Percentiles rank a stretch among this genome's conserved stretches.
These are phyloP conservation scores for Zopfochytrium polystomum DNA, from an alignment of 371 early-diverging fungal genomes.

Conservation along the genomic window DNA sequence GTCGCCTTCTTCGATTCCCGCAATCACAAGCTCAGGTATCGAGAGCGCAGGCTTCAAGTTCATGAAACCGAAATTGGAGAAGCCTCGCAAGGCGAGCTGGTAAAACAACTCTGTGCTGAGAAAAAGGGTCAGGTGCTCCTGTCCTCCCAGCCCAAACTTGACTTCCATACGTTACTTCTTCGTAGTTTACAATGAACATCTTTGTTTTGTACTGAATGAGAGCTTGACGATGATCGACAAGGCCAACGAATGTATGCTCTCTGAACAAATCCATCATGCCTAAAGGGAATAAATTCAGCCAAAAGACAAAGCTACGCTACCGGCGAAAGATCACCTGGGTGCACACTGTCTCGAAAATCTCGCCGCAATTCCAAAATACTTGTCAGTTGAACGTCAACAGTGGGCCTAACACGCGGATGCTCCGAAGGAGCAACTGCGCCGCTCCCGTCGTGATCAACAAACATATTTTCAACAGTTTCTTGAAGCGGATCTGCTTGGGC, in stretches of 20 bases:
- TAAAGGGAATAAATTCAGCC: conserved; percentile 16
- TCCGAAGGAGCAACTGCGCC: too few relatives aligned
- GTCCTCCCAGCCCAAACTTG: background rate
- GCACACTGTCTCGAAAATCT: conserved; percentile 61
- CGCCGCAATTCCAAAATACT: conserved; percentile 74
- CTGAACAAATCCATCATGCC: conserved; percentile 69
- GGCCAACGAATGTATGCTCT: conserved; percentile 87
- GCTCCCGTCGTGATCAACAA: too few relatives aligned
- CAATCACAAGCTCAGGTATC: conserved; percentile 61
- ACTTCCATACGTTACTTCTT: conserved; percentile 57
- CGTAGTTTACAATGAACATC: conserved; percentile 77
- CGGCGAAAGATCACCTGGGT: conserved; percentile 49
- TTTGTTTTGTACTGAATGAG: conserved; percentile 79
- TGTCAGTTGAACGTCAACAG: conserved; percentile 64
- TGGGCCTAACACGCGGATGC: background rate
- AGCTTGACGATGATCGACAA: conserved; percentile 70
- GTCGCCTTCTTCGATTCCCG: conserved; percentile 59
- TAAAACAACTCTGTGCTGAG: conserved; percentile 83
- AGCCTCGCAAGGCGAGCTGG: conserved; percentile 74
- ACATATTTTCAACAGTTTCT: too few relatives aligned
- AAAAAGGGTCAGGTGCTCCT: too few relatives aligned
- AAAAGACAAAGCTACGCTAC: too few relatives aligned
- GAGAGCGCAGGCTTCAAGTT: conserved; percentile 57
- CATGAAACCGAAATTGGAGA: conserved; percentile 81
- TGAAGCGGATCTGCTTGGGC: too few relatives aligned